phyloP scores from a whole-genome alignment of 805 yeast species.

The Ogataea naganishii region DNA sequence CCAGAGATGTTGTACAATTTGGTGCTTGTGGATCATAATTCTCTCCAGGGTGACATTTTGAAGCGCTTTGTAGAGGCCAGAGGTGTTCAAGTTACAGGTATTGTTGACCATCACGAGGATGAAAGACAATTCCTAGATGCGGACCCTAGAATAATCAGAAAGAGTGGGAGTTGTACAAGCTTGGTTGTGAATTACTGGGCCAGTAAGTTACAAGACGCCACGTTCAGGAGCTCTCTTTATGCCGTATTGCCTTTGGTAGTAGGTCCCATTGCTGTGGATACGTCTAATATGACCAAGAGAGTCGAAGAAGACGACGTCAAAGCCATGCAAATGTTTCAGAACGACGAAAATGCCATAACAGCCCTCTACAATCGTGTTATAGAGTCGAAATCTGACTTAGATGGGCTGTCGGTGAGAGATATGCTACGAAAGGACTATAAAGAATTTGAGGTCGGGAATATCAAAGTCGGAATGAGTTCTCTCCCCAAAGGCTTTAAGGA shows the following conservation, averaged over 20 bases:
- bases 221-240: slow-evolving; percentile 7
- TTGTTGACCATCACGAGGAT: slow-evolving; percentile 88
- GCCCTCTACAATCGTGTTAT: slow-evolving; percentile 24
- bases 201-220: slow-evolving; percentile 11
- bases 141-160: slow-evolving; percentile 50
- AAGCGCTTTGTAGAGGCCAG: slow-evolving; percentile 17
- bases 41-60: slow-evolving; percentile 42
- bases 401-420: slow-evolving; percentile 51
- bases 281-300: slow-evolving; percentile 55
- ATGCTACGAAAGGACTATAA: slow-evolving; percentile 81
- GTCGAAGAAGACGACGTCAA: slow-evolving; percentile 51
- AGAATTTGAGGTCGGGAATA: slow-evolving; percentile 37
- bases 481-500: slow-evolving; percentile 55
- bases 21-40: slow-evolving; percentile 79
- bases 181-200: slow-evolving; percentile 62
- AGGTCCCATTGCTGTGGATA: slow-evolving; percentile 72
- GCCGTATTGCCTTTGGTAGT: slow-evolving; percentile 40
- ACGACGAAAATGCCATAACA: slow-evolving; percentile 5
- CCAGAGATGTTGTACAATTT: slow-evolving; percentile 22
- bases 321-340: slow-evolving; percentile 32
- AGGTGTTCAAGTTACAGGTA: slow-evolving; percentile 34
- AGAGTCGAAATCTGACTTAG: slow-evolving; percentile 51
- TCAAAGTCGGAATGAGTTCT: slow-evolving; percentile 67
- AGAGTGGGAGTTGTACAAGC: slow-evolving; percentile 74
- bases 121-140: slow-evolving; percentile 40